phyloP scores from a whole-genome alignment of 495 filamentous ascomycete genomes.

The Penicillium paxilli region DNA sequence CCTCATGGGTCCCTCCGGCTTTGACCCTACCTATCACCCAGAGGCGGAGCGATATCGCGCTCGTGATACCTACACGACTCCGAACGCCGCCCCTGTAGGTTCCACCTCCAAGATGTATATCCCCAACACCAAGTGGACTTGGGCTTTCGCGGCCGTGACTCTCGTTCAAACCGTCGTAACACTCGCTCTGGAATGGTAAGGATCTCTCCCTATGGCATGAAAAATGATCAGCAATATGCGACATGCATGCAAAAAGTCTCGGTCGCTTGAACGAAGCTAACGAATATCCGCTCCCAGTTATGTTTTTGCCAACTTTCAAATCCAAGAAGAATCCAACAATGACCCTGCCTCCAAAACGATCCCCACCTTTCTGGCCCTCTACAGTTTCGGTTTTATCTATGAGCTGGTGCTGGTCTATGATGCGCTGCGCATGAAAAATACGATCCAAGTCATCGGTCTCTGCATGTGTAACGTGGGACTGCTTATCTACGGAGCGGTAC shows the following conservation, averaged over 20 bases:
- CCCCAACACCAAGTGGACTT: constrained; percentile 83
- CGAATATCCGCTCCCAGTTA: constrained; percentile 29
- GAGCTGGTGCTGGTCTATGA: constrained; percentile 87
- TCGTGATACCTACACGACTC: constrained; percentile 54
- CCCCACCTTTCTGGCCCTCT: constrained; percentile 89
- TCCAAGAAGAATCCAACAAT: constrained; percentile 60
- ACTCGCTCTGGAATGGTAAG: constrained; percentile 84
- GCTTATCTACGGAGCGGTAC: constrained; percentile 87
- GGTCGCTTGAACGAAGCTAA: not conserved
- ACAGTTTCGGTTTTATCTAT: constrained; percentile 96
- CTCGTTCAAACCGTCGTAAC: constrained; percentile 74
- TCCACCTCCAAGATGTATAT: constrained; percentile 57
- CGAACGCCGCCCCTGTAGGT: constrained; percentile 28
- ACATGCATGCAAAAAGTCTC: too few relatives aligned
- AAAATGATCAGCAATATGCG: not conserved
- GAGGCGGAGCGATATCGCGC: constrained; percentile 52
- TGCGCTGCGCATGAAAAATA: constrained; percentile 92
- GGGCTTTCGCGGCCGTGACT: constrained; percentile 75
- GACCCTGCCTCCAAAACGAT: constrained; percentile 62
- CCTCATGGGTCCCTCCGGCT: constrained; percentile 63
- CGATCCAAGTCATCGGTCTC: constrained; percentile 95
- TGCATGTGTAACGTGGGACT: constrained; percentile 90
- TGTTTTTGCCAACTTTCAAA: constrained; percentile 56
- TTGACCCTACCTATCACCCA: constrained; percentile 52
- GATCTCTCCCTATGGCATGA: constrained; percentile 11